Evolutionary conservation across 2,329 filamentous ascomycete species (phyloP).

Genomic region (Penicillium sp.): DNA sequence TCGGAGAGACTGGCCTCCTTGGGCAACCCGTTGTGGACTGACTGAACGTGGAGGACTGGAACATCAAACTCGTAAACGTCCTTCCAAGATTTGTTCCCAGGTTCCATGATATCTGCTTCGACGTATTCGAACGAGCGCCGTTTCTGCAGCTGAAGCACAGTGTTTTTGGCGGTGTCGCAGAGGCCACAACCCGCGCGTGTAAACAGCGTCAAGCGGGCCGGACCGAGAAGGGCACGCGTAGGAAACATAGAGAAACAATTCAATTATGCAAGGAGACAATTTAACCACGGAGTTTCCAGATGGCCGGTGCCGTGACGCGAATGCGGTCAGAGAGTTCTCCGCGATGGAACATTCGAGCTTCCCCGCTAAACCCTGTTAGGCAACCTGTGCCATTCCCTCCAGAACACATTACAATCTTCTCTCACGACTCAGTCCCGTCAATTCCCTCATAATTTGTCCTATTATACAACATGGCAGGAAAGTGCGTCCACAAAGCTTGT

Average conservation of each 20-base stretch:
- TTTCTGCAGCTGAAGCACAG: conserved; percentile 54
- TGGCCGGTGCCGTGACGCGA: neutral
- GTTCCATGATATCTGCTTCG: conserved; percentile 59
- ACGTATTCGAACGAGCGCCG: conserved; percentile 54
- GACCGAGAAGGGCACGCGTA: conserved; percentile 29
- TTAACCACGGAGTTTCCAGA: neutral
- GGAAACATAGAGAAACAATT: conserved; percentile 27
- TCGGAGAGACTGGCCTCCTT: conserved; percentile 57
- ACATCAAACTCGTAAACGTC: conserved; percentile 63
- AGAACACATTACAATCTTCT: conserved; percentile 3
- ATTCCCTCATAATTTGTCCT: neutral
- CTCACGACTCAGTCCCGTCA: neutral
- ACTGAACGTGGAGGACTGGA: conserved; percentile 61
- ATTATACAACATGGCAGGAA: conserved; percentile 46
- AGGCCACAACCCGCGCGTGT: conserved; percentile 60
- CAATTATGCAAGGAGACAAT: neutral
- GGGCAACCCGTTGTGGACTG: conserved; percentile 43
- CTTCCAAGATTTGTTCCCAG: conserved; percentile 56
- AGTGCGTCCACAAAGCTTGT: conserved; percentile 96
- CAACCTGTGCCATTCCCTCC: conserved; percentile 10
- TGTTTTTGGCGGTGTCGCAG: conserved; percentile 60
- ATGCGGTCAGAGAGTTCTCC: conserved; percentile 14
- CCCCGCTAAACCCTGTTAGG: conserved; percentile 36
- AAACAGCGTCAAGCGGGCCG: conserved; percentile 57
- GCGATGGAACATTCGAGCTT: conserved; percentile 44